Percentiles rank a stretch among this genome's conserved stretches.
Conservation (phyloP, 345 rosid species). For the Murraya koenigii region DNA sequence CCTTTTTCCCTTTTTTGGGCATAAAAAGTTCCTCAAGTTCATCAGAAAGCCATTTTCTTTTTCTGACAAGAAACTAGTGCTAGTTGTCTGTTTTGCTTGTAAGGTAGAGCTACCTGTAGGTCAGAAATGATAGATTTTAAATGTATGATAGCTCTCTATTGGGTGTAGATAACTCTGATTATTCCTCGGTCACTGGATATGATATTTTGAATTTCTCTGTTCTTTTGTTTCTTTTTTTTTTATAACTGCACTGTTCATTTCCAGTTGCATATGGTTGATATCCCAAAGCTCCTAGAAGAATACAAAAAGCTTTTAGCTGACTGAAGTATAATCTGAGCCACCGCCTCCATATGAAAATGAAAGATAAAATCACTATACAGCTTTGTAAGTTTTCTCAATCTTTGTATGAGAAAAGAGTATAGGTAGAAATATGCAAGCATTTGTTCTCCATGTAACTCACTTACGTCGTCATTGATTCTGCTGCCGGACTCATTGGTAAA, state of each 20-base stretch:
- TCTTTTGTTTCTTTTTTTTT: not conserved
- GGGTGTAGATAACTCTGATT: not conserved
- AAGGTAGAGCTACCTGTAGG: not conserved
- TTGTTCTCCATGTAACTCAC: not conserved
- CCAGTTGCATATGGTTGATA: constrained; percentile 79
- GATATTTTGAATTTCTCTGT: not conserved
- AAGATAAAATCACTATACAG: not conserved
- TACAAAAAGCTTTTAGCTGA: constrained; percentile 51
- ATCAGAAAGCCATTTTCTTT: not conserved
- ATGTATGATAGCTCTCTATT: not conserved
- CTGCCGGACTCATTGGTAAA: not conserved
- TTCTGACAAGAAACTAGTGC: not conserved
- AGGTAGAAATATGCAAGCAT: not conserved
- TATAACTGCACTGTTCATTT: constrained; percentile 16
- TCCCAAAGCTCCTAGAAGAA: constrained; percentile 74
- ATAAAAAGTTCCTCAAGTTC: too few species aligned
- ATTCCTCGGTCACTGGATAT: not conserved
- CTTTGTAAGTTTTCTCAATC: not conserved
- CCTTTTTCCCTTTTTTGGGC: too few species aligned
- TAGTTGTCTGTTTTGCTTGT: not conserved
- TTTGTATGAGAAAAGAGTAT: not conserved
- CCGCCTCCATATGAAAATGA: not conserved
- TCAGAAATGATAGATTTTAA: not conserved
- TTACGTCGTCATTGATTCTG: not conserved
- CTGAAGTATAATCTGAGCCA: constrained; percentile 21